A percentile compares a stretch with the other conserved stretches of the same genome.
phyloP scores from a whole-genome alignment of 768 basidiomycete species.

The Leccinum subgranulosum region DNA sequence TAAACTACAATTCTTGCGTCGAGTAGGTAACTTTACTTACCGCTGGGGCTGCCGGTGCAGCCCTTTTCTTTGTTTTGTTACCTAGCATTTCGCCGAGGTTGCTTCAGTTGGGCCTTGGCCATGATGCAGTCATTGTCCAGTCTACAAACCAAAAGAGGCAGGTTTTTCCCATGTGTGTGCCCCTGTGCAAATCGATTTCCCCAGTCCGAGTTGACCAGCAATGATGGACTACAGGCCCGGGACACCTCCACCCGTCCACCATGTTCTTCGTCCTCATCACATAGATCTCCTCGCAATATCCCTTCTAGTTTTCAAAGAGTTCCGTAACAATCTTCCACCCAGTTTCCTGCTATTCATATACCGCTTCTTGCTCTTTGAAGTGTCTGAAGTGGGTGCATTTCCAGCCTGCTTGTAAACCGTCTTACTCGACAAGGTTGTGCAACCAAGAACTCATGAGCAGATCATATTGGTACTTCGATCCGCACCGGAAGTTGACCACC shows the following conservation, averaged over 20 bases:
- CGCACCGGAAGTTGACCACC: constrained; percentile 43
- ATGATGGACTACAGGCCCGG: constrained; percentile 34
- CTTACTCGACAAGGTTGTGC: constrained; percentile 48
- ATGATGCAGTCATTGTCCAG: not conserved
- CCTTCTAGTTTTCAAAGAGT: constrained; percentile 60
- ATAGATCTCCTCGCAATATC: constrained; percentile 64
- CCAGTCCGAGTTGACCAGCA: not conserved
- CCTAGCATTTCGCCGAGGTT: constrained; percentile 20
- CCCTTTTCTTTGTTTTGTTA: constrained; percentile 32
- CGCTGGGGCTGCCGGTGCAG: constrained; percentile 26
- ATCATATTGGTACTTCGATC: constrained; percentile 43
- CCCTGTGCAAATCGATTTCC: not conserved
- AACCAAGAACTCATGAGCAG: constrained; percentile 54
- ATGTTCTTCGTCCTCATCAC: constrained; percentile 76
- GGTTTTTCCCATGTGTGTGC: constrained; percentile 11
- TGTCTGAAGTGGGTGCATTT: constrained; percentile 53
- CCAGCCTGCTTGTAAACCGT: not conserved
- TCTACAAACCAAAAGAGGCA: constrained; percentile 19
- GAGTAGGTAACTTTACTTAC: constrained; percentile 18
- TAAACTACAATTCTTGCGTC: not conserved
- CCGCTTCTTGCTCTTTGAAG: constrained; percentile 65
- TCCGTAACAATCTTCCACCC: constrained; percentile 50
- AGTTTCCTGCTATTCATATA: constrained; percentile 61
- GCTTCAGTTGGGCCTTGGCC: not conserved
- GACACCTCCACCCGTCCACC: constrained; percentile 58